Evolutionary conservation across 805 yeast species (phyloP).

Genomic region (Candida odintsovae): DNA sequence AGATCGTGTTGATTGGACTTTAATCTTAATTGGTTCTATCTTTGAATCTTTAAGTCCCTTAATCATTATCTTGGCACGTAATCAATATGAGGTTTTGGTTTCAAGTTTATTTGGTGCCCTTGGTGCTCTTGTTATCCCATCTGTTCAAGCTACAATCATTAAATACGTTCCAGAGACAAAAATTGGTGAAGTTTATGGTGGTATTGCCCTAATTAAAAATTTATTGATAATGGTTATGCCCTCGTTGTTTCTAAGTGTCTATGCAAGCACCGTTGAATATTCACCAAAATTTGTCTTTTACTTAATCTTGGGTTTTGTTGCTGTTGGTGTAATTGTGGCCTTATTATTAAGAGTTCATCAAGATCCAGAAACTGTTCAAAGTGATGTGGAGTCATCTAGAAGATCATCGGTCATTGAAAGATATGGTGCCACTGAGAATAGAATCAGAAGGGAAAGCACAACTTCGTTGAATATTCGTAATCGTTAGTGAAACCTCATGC

Average conservation of each 20-base stretch:
- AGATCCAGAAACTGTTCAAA: neutral
- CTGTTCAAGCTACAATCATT: slow-evolving; percentile 50
- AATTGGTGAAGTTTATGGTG: slow-evolving; percentile 72
- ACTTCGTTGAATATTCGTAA: neutral
- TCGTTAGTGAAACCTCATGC: neutral
- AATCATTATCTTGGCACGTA: slow-evolving; percentile 27
- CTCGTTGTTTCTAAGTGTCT: slow-evolving; percentile 39
- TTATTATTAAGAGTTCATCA: slow-evolving; percentile 11
- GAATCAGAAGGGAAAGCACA: neutral
- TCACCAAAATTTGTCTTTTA: slow-evolving; percentile 34
- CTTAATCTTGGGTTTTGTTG: slow-evolving; percentile 17
- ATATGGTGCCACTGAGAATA: neutral
- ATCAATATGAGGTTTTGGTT: slow-evolving; percentile 26
- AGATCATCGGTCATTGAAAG: neutral
- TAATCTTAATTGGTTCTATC: slow-evolving; percentile 26
- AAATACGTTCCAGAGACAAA: slow-evolving; percentile 55
- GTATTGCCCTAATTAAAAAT: slow-evolving; percentile 54
- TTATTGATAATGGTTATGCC: slow-evolving; percentile 44
- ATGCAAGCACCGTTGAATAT: slow-evolving; percentile 36
- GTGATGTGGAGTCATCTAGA: neutral
- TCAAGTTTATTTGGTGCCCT: slow-evolving; percentile 37
- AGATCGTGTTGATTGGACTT: slow-evolving; percentile 45
- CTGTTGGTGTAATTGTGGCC: neutral
- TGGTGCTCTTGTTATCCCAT: slow-evolving; percentile 49
- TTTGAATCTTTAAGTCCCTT: slow-evolving; percentile 36